These are phyloP conservation scores for Exophiala viscosa DNA, from an alignment of 2,329 filamentous ascomycete genomes.

Conservation along the genomic window DNA sequence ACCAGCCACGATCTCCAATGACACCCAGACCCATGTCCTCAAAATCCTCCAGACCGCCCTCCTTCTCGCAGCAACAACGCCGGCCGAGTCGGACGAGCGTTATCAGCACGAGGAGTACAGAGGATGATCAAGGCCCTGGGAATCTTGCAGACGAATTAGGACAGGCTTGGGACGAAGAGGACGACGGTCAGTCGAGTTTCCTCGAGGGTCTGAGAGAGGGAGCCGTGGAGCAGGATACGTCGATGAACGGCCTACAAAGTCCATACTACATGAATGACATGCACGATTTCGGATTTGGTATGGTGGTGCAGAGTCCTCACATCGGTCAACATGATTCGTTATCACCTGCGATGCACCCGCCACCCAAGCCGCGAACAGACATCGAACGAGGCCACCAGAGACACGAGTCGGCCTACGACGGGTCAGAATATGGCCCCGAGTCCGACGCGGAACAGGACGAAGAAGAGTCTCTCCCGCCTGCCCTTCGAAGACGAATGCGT, in stretches of 20 bases:
- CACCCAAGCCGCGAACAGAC: constrained; percentile 34
- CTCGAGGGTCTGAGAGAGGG: constrained; percentile 35
- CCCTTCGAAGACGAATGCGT: constrained; percentile 54
- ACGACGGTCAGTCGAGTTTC: constrained; percentile 41
- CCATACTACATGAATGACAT: constrained; percentile 22
- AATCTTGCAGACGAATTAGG: constrained; percentile 63
- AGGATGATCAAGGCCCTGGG: constrained; percentile 49
- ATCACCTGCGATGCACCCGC: constrained; percentile 27
- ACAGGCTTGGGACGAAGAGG: constrained; percentile 55
- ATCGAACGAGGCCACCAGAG: constrained; percentile 38
- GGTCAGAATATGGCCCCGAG: constrained; percentile 56
- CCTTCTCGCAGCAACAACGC: constrained; percentile 17
- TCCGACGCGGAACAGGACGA: constrained; percentile 50
- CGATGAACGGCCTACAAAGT: constrained; percentile 13
- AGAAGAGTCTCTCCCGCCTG: constrained; percentile 48
- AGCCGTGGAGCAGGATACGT: constrained; percentile 25
- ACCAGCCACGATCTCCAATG: constrained; percentile 35
- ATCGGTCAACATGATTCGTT: constrained; percentile 19
- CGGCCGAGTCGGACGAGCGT: constrained; percentile 31
- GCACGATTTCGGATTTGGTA: constrained; percentile 24
- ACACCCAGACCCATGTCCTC: constrained; percentile 37
- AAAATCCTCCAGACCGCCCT: constrained; percentile 31
- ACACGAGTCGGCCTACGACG: constrained; percentile 51
- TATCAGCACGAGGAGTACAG: constrained; percentile 31
- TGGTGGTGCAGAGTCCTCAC: constrained; percentile 26